These are phyloP conservation scores for Verticillium isaacii DNA, from an alignment of 2,329 filamentous ascomycete species.

Conservation along the genomic window DNA sequence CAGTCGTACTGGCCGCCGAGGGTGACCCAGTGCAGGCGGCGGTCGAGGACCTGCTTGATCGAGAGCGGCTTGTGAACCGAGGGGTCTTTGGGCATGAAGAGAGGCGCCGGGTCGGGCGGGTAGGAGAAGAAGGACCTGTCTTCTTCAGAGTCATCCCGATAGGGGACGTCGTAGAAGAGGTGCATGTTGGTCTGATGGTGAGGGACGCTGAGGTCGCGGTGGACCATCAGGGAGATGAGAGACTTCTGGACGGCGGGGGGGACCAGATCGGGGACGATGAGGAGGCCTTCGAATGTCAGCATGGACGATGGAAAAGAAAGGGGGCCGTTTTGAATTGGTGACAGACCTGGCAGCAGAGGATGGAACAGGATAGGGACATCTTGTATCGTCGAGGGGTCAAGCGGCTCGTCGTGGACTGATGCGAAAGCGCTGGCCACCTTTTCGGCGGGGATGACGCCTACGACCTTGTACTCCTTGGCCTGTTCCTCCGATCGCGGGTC, in stretches of 20 bases:
- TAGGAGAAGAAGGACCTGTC: slow-evolving; percentile 50
- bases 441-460: slow-evolving; percentile 35
- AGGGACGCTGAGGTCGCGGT: slow-evolving; percentile 69
- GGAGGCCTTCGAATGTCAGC: slow-evolving; percentile 55
- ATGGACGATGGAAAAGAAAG: not conserved
- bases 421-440: slow-evolving; percentile 39
- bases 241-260: slow-evolving; percentile 62
- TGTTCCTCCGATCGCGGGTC: slow-evolving; percentile 30
- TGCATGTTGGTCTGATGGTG: slow-evolving; percentile 86
- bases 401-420: slow-evolving; percentile 28
- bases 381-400: slow-evolving; percentile 21
- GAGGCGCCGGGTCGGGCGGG: slow-evolving; percentile 43
- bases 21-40: slow-evolving; percentile 88
- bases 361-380: slow-evolving; percentile 58
- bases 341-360: slow-evolving; percentile 62
- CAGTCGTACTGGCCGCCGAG: slow-evolving; percentile 96
- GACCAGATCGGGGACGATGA: slow-evolving; percentile 71
- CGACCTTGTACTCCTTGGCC: slow-evolving; percentile 38
- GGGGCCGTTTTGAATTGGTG: not conserved
- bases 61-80: slow-evolving; percentile 69
- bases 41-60: slow-evolving; percentile 65
- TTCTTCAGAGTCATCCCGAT: slow-evolving; percentile 30
- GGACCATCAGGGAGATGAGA: slow-evolving; percentile 70
- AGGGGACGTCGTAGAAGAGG: slow-evolving; percentile 69
- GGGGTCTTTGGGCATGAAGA: slow-evolving; percentile 64